These are phyloP conservation scores for Xylariaceae sp. DNA, from an alignment of 2,329 filamentous ascomycete species.

Conservation along the genomic window DNA sequence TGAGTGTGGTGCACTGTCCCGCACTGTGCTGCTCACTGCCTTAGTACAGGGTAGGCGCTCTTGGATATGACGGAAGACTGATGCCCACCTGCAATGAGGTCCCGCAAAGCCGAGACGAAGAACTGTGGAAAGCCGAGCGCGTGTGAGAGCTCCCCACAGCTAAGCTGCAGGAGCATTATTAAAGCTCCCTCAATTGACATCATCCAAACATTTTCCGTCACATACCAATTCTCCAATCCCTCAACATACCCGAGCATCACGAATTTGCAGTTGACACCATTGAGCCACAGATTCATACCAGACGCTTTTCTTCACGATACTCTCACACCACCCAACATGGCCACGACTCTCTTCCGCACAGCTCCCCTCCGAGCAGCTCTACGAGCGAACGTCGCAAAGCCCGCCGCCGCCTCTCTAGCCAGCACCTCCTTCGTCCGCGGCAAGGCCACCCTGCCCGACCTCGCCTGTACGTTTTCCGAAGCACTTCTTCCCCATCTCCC, in stretches of 20 bases:
- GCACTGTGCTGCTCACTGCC: no score
- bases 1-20: no score
- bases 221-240: not conserved
- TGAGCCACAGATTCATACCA: no score
- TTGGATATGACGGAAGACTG: no score
- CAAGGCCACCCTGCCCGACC: constrained; percentile 91
- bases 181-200: not conserved
- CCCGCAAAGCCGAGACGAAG: no score
- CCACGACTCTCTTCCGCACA: constrained; percentile 69
- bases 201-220: not conserved
- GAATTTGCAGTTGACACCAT: no score
- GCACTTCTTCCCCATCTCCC: constrained; percentile 1
- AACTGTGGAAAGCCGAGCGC: no score
- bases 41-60: no score
- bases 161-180: not conserved
- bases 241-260: not conserved
- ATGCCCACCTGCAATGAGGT: no score
- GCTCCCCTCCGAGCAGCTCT: constrained; percentile 66
- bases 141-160: no score
- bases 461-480: constrained; percentile 58
- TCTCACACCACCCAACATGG: constrained; percentile 49
- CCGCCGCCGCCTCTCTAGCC: constrained; percentile 58
- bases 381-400: constrained; percentile 60
- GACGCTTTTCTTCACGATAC: no score
- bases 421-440: constrained; percentile 74